These are phyloP conservation scores for Marchantia paleacea DNA, from an alignment of 225 moss, liverwort and hornwort genomes.

Conservation along the genomic window DNA sequence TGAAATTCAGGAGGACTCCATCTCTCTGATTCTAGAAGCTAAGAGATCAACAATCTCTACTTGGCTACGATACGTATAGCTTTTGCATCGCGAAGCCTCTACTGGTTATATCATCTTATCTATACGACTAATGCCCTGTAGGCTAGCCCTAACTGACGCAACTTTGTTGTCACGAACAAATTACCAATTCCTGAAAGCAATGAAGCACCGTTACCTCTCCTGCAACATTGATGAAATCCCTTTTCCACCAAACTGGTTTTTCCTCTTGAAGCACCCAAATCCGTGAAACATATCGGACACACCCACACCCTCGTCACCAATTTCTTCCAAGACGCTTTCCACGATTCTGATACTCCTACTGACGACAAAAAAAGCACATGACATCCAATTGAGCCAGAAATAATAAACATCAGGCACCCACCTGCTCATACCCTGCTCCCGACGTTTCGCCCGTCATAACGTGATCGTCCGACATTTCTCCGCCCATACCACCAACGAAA, in stretches of 20 bases:
- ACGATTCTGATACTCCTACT: neutral
- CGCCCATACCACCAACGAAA: neutral
- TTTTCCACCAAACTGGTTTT: neutral
- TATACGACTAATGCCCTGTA: neutral
- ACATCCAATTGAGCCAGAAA: neutral
- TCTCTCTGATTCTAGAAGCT: too few species aligned
- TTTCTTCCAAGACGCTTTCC: neutral
- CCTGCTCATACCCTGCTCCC: conserved; percentile 13
- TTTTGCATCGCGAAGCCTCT: too few species aligned
- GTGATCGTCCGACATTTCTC: conserved; percentile 9
- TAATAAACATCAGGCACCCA: neutral
- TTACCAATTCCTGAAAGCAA: neutral
- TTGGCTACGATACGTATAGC: too few species aligned
- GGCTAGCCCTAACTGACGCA: neutral
- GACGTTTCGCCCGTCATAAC: conserved; percentile 7
- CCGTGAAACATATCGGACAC: neutral
- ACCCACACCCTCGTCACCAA: neutral
- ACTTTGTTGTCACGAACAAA: neutral
- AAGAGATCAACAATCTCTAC: too few species aligned
- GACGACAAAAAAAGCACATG: neutral
- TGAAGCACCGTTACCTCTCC: neutral
- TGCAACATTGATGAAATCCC: neutral
- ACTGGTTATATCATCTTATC: too few species aligned
- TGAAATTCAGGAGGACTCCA: too few species aligned
- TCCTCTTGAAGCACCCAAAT: neutral